Conservation (phyloP, 768 basidiomycete species). For the Suillus brevipes region DNA sequence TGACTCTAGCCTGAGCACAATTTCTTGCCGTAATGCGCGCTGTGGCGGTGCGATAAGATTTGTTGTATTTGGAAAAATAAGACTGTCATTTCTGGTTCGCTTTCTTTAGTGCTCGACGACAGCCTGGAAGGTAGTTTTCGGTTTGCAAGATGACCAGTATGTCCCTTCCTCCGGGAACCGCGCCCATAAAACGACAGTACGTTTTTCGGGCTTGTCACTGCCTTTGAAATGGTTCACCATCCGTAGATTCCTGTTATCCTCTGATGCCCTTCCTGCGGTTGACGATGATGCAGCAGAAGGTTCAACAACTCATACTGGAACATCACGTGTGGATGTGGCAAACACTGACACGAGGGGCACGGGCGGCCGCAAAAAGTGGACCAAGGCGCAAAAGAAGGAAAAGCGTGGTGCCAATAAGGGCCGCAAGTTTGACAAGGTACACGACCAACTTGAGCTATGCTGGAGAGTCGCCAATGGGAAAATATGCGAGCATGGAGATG, state of each 20-base stretch:
- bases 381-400: slow-evolving; percentile 71
- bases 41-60: slow-evolving; percentile 1
- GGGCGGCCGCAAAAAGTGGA: slow-evolving; percentile 41
- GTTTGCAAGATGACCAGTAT: slow-evolving; percentile 12
- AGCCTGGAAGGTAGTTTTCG: neutral
- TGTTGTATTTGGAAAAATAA: neutral
- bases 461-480: slow-evolving; percentile 72
- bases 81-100: neutral
- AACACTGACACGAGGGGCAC: slow-evolving; percentile 35
- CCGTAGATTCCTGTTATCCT: slow-evolving; percentile 43
- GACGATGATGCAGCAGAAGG: slow-evolving; percentile 72
- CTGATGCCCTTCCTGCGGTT: slow-evolving; percentile 26
- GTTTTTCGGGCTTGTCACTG: slow-evolving; percentile 12
- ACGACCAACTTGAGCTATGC: slow-evolving; percentile 83
- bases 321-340: slow-evolving; percentile 25
- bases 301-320: slow-evolving; percentile 36
- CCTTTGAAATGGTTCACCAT: slow-evolving; percentile 4
- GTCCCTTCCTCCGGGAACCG: slow-evolving; percentile 42
- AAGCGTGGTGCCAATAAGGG: slow-evolving; percentile 83
- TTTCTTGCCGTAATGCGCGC: neutral
- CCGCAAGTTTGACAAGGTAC: slow-evolving; percentile 71
- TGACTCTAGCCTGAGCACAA: too few relatives aligned
- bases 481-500: slow-evolving; percentile 67
- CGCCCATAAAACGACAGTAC: slow-evolving; percentile 55
- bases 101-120: neutral